A percentile compares a stretch with the other conserved stretches of the same genome.
Conservation (phyloP, 306 rosid species). For the Spatholobus suberectus region DNA sequence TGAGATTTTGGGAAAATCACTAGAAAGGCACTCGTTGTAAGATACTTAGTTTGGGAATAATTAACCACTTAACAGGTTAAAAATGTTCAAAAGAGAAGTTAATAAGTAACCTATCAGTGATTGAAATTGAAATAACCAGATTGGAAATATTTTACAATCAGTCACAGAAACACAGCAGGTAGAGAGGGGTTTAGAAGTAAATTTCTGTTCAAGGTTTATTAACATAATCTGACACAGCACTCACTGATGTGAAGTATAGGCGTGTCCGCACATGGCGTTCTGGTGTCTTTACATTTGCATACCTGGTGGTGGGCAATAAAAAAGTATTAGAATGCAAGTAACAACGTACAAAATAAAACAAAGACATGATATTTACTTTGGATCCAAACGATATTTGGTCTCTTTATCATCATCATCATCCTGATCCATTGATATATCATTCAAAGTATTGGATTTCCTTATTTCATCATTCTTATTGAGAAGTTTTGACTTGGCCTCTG, state of each 20-base stretch:
- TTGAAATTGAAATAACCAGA: slow-evolving; percentile 8
- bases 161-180: background rate
- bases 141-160: slow-evolving; percentile 11
- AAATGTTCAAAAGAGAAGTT: background rate
- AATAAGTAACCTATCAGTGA: background rate
- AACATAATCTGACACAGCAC: slow-evolving; percentile 42
- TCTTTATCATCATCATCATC: slow-evolving; percentile 97
- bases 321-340: slow-evolving; percentile 15
- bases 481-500: slow-evolving; percentile 61
- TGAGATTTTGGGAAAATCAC: background rate
- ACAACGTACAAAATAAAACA: slow-evolving; percentile 9
- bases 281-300: slow-evolving; percentile 96
- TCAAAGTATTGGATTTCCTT: slow-evolving; percentile 60
- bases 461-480: slow-evolving; percentile 64
- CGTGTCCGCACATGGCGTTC: slow-evolving; percentile 98
- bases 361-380: slow-evolving; percentile 63
- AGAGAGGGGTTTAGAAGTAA: background rate
- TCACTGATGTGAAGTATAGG: slow-evolving; percentile 91
- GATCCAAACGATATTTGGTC: slow-evolving; percentile 96
- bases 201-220: slow-evolving; percentile 4
- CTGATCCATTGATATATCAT: slow-evolving; percentile 79
- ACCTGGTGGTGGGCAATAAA: slow-evolving; percentile 59
- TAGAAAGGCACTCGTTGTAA: background rate
- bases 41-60: background rate
- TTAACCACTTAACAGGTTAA: background rate